Evolutionary conservation across 495 filamentous ascomycete genomes (phyloP), one percentile per base, ranked within the genome.

Genomic region (Bacidia rubella): DNA sequence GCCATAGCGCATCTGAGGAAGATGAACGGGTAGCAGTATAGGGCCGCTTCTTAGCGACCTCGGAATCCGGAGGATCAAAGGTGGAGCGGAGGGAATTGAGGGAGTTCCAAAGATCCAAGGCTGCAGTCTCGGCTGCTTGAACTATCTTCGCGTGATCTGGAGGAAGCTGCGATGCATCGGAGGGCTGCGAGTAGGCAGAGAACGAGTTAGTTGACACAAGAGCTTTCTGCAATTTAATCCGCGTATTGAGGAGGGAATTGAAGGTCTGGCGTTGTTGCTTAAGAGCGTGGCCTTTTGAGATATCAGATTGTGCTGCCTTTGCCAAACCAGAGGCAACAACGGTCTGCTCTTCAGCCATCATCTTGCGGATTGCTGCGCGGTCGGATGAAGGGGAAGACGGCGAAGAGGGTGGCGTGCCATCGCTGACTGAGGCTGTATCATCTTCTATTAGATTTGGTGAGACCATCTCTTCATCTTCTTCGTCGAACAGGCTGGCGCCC

Each of bases 211-310:
- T 75, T 2, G 85, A 82, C 15, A 87, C 75, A 15, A 98, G 68
- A 3, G 85, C 85, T 64, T 96, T 95, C 60, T 98, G 92, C 7
- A 98, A 68, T 52, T 86, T 83, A 60, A 98, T 94, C 5, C 92
- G 80, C 20, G 83, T 75, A 66, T 92, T 89, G 19, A 98, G 75
- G 2, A 97, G 76, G 1, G 82, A 74, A 56, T 97, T 90, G 62
- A 95, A 97, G 11, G 81, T 81, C 47, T 78, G 79, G 49, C 87
- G 77, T 65, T 98, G 92, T 47, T 77, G 68, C 58, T 86, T 87
- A 26, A 97, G 84, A 1, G 90, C 90, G 53, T 70, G 70, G 21
- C 92, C 92, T 70, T 97, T 97, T 11, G 78, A 76, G 1, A 83
- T 76, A 65, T 98, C 92, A 44, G 76, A 77, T 62, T 83, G 79